Evolutionary conservation across 2,329 filamentous ascomycete genomes (phyloP).

Genomic region (Coleophoma crateriformis): DNA sequence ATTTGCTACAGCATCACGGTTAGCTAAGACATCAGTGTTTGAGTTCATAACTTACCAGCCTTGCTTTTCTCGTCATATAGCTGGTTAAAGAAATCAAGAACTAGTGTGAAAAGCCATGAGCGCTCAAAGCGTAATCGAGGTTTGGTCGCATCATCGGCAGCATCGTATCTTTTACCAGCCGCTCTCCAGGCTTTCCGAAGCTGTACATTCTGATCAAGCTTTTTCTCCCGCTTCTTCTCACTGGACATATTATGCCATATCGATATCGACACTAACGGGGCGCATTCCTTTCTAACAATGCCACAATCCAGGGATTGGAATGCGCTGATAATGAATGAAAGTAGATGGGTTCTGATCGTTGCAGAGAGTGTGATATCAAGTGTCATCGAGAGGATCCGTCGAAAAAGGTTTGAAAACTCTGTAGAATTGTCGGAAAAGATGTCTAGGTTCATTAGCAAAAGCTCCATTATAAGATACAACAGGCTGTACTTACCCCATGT

Average conservation of each 20-base stretch:
- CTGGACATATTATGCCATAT: conserved; percentile 92
- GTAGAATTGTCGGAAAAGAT: conserved; percentile 71
- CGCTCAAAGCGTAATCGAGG: conserved; percentile 83
- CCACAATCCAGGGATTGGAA: conserved; percentile 91
- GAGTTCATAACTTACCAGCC: conserved; percentile 30
- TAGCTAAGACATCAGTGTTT: not conserved
- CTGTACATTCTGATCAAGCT: conserved; percentile 67
- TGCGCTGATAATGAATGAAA: conserved; percentile 83
- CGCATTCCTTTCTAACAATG: conserved; percentile 92
- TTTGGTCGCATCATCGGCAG: conserved; percentile 74
- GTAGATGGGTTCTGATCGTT: conserved; percentile 70
- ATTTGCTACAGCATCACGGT: conserved; percentile 43
- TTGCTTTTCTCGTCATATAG: conserved; percentile 55
- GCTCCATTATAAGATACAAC: not conserved
- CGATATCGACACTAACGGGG: conserved; percentile 86
- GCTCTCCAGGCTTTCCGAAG: conserved; percentile 89
- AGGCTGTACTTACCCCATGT: conserved; percentile 64
- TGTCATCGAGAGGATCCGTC: conserved; percentile 81
- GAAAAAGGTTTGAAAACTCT: conserved; percentile 86
- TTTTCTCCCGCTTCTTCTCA: conserved; percentile 66
- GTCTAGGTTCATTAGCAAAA: conserved; percentile 36
- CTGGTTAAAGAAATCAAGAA: conserved; percentile 74
- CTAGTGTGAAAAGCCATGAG: conserved; percentile 83
- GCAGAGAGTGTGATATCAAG: conserved; percentile 64
- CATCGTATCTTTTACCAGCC: conserved; percentile 78